Evolutionary conservation across 2,329 filamentous ascomycete genomes (phyloP), one percentile per base, ranked within the genome.

Genomic region (Talaromyces islandicus): DNA sequence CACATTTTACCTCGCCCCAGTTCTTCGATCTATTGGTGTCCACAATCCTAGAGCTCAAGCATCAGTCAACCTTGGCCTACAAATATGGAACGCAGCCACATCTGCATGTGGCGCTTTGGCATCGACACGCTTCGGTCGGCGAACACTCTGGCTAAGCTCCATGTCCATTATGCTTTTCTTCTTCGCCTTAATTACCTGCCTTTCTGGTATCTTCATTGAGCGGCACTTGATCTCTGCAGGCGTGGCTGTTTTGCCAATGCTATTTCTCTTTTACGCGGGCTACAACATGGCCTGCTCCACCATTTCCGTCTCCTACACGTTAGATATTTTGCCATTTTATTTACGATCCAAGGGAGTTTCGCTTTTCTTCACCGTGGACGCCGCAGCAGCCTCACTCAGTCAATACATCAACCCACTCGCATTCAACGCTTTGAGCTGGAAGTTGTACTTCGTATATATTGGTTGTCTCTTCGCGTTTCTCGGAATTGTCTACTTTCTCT

Each of bases 61-160:
- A 19, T 63, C 68, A 5, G 65, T 72, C 30, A 70, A 70, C 17
- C 58, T 64, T 3, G 63, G 66, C 30, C 55, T 70, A 2, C 67
- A 65, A 29, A 48, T 60, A 17, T 67, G 67, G 64, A 69, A 69
- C 50, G 60, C 68, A 17, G 46, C 67, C 9, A 63, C 69, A 12
- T 63, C 67, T 12, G 63, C 63, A 2, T 63, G 41, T 0, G 64
- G 66, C 25, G 84, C 83, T 50, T 72, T 83, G 66, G 74, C 84
- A 7, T 78, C 84, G 63, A 83, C 86, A 70, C 75, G 75, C 54
- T 72, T 84, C 61, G 83, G 83, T 62, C 79, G 84, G 54, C 81
- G 84, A 46, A 79, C 83, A n/a, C 79, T 84, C 60, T 86, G 86
- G 77, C 71, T 86, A 17, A 59, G 69, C 29, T 70, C 75, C 11